A percentile compares a stretch with the other conserved stretches of the same genome.
These are phyloP conservation scores for Xylariaceae sp. DNA, from an alignment of 2,329 filamentous ascomycete genomes.

Conservation along the genomic window DNA sequence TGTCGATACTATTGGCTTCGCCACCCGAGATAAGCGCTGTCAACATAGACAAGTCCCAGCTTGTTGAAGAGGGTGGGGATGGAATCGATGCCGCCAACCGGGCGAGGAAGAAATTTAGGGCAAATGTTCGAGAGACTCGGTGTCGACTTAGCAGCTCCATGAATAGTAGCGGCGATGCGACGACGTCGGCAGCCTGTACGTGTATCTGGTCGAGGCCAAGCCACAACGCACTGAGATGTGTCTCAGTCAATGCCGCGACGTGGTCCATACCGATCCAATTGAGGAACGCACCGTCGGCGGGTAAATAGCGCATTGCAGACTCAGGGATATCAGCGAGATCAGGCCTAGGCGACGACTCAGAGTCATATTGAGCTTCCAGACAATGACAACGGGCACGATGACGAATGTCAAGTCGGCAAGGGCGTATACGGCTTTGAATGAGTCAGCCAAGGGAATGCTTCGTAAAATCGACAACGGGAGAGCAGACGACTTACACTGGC, in stretches of 20 bases:
- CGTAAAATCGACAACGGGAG: too few relatives aligned
- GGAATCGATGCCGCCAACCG: constrained; percentile 20
- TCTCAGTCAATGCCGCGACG: constrained; percentile 53
- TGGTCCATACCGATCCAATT: constrained; percentile 59
- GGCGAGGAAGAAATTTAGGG: constrained; percentile 43
- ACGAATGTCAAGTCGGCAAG: too few relatives aligned
- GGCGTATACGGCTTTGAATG: too few relatives aligned
- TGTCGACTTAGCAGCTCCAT: constrained; percentile 44
- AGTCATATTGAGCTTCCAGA: too few relatives aligned
- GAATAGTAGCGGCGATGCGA: constrained; percentile 44
- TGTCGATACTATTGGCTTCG: constrained; percentile 46
- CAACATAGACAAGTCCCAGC: constrained; percentile 37
- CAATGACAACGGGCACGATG: too few relatives aligned
- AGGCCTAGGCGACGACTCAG: too few relatives aligned
- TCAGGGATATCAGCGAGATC: too few relatives aligned
- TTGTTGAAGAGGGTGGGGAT: too few relatives aligned
- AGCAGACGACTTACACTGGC: too few relatives aligned
- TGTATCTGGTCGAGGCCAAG: constrained; percentile 49
- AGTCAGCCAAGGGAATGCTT: too few relatives aligned
- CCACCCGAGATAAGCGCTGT: constrained; percentile 45
- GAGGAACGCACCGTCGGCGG: constrained; percentile 43
- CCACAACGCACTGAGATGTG: constrained; percentile 52
- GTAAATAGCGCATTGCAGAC: too few relatives aligned
- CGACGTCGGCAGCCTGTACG: constrained; percentile 44
- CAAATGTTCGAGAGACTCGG: constrained; percentile 48